phyloP scores from a whole-genome alignment of 768 basidiomycete species.

The Podaxis rugospora region DNA sequence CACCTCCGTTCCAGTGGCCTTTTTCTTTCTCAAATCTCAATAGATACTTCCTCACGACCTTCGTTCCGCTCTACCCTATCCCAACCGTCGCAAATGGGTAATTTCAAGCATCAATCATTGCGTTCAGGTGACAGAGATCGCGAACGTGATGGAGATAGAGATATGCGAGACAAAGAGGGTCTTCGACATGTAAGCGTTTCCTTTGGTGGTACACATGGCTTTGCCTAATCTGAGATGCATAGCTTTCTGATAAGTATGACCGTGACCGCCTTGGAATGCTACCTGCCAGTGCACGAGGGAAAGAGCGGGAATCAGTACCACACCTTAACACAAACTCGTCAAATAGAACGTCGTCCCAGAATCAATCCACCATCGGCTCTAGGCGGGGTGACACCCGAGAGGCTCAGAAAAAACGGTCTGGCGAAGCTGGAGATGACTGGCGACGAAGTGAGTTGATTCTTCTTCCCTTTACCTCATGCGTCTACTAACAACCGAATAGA shows the following conservation, averaged over 20 bases:
- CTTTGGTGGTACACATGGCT: background rate
- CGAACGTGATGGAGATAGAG: constrained; percentile 45
- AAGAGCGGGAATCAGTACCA: constrained; percentile 65
- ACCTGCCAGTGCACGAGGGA: constrained; percentile 44
- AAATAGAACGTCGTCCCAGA: constrained; percentile 34
- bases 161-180: constrained; percentile 69
- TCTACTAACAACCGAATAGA: constrained; percentile 26
- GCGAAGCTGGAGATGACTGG: constrained; percentile 81
- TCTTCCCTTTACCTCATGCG: constrained; percentile 9
- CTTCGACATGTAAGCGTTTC: constrained; percentile 61
- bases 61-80: constrained; percentile 69
- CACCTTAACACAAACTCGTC: constrained; percentile 47
- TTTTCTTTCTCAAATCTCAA: constrained; percentile 22
- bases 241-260: constrained; percentile 88
- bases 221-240: constrained; percentile 9
- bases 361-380: constrained; percentile 30
- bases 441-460: constrained; percentile 58
- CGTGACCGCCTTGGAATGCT: constrained; percentile 69
- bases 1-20: background rate
- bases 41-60: constrained; percentile 49
- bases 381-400: constrained; percentile 61
- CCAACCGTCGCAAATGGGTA: constrained; percentile 90
- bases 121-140: constrained; percentile 61
- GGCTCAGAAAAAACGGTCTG: constrained; percentile 58
- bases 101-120: constrained; percentile 85